Base-by-base conservation (phyloP, 2,329 filamentous ascomycete species). In the Ilyonectria sp. region DNA sequence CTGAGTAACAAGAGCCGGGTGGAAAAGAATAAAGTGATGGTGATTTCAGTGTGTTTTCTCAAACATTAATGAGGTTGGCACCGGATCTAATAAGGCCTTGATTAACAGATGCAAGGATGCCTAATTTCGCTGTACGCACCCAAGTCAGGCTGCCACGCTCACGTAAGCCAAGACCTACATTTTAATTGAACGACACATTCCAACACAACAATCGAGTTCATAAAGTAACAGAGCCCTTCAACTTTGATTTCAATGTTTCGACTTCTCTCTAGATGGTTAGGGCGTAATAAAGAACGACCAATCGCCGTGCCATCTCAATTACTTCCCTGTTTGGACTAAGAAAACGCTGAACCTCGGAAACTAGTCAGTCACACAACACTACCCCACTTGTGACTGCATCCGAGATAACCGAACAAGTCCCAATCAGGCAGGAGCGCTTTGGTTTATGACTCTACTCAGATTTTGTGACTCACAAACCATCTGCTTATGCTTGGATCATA, bases 381-480 rank as follows among this genome's bases (percentile, higher is more conserved):
- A 44, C 43, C 43, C 43, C 43, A 44, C 43, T 44, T 44, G 43
- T 44, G n/a, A 19, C 43, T 44, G 43, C 43, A 44, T 44, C 43
- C 43, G 43, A 44, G 43, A 44, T 44, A 19, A 19, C 43, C 43
- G 43, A 44, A n/a, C 43, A 44, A 44, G 43, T n/a, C 43, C 43
- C 1, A 44, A 44, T 44, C 43, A 44, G 43, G 43, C 43, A 44
- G 43, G 43, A 44, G 43, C 43, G 3, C 6, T 44, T 19, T 44
- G 7, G 43, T 44, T 10, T 44, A 17, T 44, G 43, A 44, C 43
- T 44, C 43, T 19, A 40, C n/a, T 8, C 5, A 44, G 43, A 44
- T 21, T 44, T 44, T 7, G 43, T 44, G 43, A 44, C 43, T 44
- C 43, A 44, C n/a, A 21, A 19, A 19, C 43, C n/a, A n/a, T 44